Percentiles rank a stretch among this genome's conserved stretches.
These are phyloP conservation scores for Boletellus deceptivus DNA, from an alignment of 1,284 basidiomycete species.

Conservation along the genomic window DNA sequence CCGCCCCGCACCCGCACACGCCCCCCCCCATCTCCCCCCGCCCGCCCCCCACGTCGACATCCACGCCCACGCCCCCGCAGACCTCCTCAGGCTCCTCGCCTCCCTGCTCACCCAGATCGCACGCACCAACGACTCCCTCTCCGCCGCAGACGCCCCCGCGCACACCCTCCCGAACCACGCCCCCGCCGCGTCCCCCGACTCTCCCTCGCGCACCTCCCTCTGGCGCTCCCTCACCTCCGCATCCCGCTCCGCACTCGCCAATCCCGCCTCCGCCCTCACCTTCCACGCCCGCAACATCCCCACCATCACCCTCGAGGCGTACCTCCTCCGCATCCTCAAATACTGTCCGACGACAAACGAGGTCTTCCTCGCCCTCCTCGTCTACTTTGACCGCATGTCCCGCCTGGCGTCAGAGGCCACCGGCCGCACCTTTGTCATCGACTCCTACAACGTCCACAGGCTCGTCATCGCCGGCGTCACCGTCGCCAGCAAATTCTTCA, in stretches of 20 bases:
- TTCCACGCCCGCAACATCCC: conserved; percentile 97
- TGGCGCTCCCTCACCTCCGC: conserved; percentile 76
- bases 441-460: conserved; percentile 95
- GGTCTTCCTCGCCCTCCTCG: conserved; percentile 90
- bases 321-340: conserved; percentile 93
- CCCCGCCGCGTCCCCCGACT: conserved; percentile 29
- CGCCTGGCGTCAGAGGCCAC: conserved; percentile 66
- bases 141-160: conserved; percentile 23
- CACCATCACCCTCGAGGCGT: conserved; percentile 92
- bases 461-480: conserved; percentile 97
- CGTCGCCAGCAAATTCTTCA: conserved; percentile 98
- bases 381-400: conserved; percentile 95
- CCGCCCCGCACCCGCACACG: too few species aligned
- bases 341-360: conserved; percentile 99
- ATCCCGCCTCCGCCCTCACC: conserved; percentile 81
- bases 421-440: conserved; percentile 84
- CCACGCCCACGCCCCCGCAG: conserved; percentile 60
- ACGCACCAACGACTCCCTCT: conserved; percentile 73
- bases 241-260: conserved; percentile 72
- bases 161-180: conserved; percentile 30
- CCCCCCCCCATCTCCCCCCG: background rate
- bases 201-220: conserved; percentile 38
- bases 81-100: conserved; percentile 87
- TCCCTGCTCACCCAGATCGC: conserved; percentile 90
- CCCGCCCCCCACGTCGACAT: conserved; percentile 47